These are phyloP conservation scores for Brettanomyces naardenensis DNA, from an alignment of 805 yeast species.

Conservation along the genomic window DNA sequence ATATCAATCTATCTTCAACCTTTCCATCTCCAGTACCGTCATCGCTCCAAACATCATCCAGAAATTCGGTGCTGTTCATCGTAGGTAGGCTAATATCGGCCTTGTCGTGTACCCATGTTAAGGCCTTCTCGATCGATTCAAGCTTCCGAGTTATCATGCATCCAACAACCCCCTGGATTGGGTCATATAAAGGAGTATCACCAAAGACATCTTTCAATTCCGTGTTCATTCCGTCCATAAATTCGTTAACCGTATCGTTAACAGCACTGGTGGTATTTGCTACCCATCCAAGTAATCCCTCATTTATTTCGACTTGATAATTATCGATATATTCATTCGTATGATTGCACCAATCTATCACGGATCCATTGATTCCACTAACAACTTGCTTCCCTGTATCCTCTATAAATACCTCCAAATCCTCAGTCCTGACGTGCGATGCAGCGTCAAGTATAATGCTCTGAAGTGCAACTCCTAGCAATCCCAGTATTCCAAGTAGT, in stretches of 20 bases:
- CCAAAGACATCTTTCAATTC: slow-evolving; percentile 56
- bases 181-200: slow-evolving; percentile 54
- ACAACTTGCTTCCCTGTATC: neutral
- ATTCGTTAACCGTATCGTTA: slow-evolving; percentile 50
- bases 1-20: slow-evolving; percentile 9
- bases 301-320: slow-evolving; percentile 50
- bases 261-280: slow-evolving; percentile 47
- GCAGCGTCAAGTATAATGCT: slow-evolving; percentile 31
- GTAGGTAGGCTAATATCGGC: slow-evolving; percentile 53
- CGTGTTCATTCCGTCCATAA: slow-evolving; percentile 50
- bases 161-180: slow-evolving; percentile 60
- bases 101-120: slow-evolving; percentile 69
- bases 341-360: slow-evolving; percentile 41
- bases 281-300: slow-evolving; percentile 60
- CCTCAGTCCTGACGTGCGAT: slow-evolving; percentile 6
- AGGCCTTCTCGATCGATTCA: slow-evolving; percentile 54
- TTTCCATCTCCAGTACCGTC: slow-evolving; percentile 5
- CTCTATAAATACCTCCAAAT: slow-evolving; percentile 7
- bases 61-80: slow-evolving; percentile 19
- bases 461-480: slow-evolving; percentile 48
- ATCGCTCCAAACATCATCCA: slow-evolving; percentile 7
- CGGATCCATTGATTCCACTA: slow-evolving; percentile 22
- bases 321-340: slow-evolving; percentile 47
- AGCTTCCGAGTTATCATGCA: slow-evolving; percentile 78
- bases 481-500: slow-evolving; percentile 49